Evolutionary conservation across 2,329 filamentous ascomycete genomes (phyloP), one percentile per base, ranked within the genome.

Genomic region (Tympanopsis confertula): DNA sequence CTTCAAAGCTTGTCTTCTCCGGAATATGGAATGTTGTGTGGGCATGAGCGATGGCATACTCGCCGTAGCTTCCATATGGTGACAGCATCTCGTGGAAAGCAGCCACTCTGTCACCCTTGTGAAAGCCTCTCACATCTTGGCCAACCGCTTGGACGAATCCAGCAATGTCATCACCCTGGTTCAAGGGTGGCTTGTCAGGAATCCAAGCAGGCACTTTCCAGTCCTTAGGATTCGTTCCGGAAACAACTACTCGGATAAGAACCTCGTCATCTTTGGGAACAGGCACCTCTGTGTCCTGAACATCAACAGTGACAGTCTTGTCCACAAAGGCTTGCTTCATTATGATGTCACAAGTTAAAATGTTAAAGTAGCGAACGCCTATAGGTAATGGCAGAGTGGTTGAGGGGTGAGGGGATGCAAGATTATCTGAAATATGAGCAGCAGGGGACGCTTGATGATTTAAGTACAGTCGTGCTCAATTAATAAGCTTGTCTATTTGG

Each of bases 91-190:
- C 50, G 47, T 68, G 63, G 56, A 74, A 73, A 3, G 66, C 69
- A 5, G 68, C 66, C 1, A 77, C 71, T 13, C 70, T 64, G 51
- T 77, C 71, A 20, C 72, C 73, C 0, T 57, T 55, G 42, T 62
- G 62, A 58, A 71, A 66, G 41, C 66, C 65, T 35, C 53, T 61
- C 3, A 72, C 67, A 19, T 62, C 54, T 14, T 56, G 46, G n/a
- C 69, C 68, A 14, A 70, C 61, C 35, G 57, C 54, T 45, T 71
- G 61, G 13, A 73, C 55, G 32, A 61, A 60, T 29, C 61, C 60
- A 0, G 64, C 60, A 19, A 67, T 61, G 43, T 67, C 65, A 41
- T 67, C 63, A 32, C 64, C 63, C 10, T 49, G 49, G 49, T 66
- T 66, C 26, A 35, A 35, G 5, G 44, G 40, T 35, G 50, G 44